Evolutionary conservation across 2,329 filamentous ascomycete species (phyloP).

Genomic region (Fusarium pseudoanthophilum): DNA sequence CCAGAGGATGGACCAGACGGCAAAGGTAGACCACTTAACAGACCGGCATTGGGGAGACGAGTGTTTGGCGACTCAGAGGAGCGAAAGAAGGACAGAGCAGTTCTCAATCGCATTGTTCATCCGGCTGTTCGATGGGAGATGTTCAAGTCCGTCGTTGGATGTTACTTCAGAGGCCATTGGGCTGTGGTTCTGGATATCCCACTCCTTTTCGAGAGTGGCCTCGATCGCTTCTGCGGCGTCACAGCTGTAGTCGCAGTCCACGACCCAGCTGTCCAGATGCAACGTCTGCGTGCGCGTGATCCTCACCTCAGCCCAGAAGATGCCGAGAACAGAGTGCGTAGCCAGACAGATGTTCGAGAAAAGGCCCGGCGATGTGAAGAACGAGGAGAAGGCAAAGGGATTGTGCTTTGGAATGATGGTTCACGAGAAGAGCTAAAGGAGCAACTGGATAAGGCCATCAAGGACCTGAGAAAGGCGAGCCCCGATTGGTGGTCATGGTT

Average conservation of each 20-base stretch:
- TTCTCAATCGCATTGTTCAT: constrained; percentile 91
- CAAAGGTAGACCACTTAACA: constrained; percentile 80
- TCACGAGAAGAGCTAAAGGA: constrained; percentile 74
- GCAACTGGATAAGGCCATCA: constrained; percentile 75
- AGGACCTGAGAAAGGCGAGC: constrained; percentile 68
- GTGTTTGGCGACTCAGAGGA: constrained; percentile 86
- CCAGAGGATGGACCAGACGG: constrained; percentile 65
- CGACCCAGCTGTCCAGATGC: constrained; percentile 85
- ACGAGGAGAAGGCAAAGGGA: constrained; percentile 71
- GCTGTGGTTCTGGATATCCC: constrained; percentile 94
- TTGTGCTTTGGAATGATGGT: constrained; percentile 92
- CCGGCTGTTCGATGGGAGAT: constrained; percentile 88
- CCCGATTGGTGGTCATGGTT: constrained; percentile 88
- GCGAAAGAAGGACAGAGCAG: constrained; percentile 74
- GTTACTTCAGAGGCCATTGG: constrained; percentile 82
- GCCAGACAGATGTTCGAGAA: constrained; percentile 85
- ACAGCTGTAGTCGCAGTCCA: constrained; percentile 88
- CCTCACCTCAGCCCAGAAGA: constrained; percentile 83
- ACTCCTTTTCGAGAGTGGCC: constrained; percentile 86
- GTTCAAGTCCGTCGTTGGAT: constrained; percentile 76
- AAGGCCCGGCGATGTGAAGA: constrained; percentile 82
- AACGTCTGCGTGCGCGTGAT: constrained; percentile 79
- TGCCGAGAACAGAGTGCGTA: constrained; percentile 84
- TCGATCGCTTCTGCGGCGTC: constrained; percentile 86
- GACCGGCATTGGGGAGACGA: constrained; percentile 82